phyloP scores from a whole-genome alignment of 2,329 filamentous ascomycete genomes.

The Paradendryphiella salina region DNA sequence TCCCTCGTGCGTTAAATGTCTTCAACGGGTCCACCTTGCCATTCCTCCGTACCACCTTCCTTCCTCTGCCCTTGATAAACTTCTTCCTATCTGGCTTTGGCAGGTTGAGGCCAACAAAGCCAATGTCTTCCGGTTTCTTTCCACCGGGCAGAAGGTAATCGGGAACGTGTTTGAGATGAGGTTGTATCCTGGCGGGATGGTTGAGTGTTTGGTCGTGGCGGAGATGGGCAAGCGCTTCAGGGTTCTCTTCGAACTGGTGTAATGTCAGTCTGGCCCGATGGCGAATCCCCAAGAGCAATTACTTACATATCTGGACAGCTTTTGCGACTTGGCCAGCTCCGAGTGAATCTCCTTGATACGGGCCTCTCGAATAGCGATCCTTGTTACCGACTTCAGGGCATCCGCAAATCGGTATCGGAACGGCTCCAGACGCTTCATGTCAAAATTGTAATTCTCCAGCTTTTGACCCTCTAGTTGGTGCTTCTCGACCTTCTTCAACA shows the following conservation, averaged over 20 bases:
- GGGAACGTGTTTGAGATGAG: conserved; percentile 82
- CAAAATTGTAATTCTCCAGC: conserved; percentile 88
- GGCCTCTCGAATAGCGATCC: conserved; percentile 86
- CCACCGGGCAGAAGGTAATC: conserved; percentile 85
- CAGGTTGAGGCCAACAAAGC: conserved; percentile 69
- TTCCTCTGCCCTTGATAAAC: conserved; percentile 54
- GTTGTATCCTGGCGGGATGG: conserved; percentile 78
- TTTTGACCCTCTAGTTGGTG: conserved; percentile 82
- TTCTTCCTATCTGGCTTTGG: conserved; percentile 48
- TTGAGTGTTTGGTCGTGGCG: conserved; percentile 84
- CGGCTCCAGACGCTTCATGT: conserved; percentile 89
- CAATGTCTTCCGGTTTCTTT: conserved; percentile 70
- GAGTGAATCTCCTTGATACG: conserved; percentile 83
- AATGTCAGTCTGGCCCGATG: conserved; percentile 14
- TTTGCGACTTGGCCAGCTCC: conserved; percentile 91
- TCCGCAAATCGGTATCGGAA: conserved; percentile 90
- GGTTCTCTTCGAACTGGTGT: conserved; percentile 91
- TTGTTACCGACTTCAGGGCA: conserved; percentile 85
- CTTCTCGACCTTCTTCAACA: conserved; percentile 76
- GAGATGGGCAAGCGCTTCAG: conserved; percentile 80
- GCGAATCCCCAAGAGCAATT: not conserved
- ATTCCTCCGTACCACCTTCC: conserved; percentile 57
- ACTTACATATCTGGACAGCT: conserved; percentile 57
- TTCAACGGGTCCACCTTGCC: conserved; percentile 83
- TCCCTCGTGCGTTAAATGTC: conserved; percentile 68